phyloP scores from a whole-genome alignment of 75 land plant genomes.

The Sequoia sempervirens region DNA sequence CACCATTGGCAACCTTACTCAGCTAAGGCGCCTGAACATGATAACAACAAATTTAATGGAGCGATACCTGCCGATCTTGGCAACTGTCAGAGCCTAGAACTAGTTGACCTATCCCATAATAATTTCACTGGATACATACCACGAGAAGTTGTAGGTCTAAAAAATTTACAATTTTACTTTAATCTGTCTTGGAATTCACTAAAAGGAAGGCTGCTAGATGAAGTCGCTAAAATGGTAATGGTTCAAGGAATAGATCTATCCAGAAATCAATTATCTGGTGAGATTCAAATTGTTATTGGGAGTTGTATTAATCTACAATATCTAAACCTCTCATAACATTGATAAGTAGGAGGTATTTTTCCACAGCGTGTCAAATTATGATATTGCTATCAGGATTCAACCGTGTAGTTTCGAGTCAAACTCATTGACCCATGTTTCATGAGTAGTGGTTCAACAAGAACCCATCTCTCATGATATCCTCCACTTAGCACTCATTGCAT shows the following conservation, averaged over 20 bases:
- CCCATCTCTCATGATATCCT: too few species aligned
- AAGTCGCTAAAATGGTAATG: constrained; percentile 15
- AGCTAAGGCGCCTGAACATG: constrained; percentile 15
- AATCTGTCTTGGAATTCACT: constrained; percentile 11
- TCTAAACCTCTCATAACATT: constrained; percentile 20
- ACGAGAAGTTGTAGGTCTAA: constrained; percentile 11
- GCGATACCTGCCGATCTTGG: constrained; percentile 18
- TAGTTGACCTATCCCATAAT: constrained; percentile 39
- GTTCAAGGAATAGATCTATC: constrained; percentile 23
- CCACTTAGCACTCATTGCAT: too few species aligned
- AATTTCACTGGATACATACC: constrained; percentile 15
- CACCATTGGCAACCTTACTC: constrained; percentile 21
- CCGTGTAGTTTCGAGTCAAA: too few species aligned
- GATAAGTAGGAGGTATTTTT: too few species aligned
- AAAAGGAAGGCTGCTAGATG: constrained; percentile 12
- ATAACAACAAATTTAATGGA: constrained; percentile 32
- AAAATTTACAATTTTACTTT: constrained; percentile 14
- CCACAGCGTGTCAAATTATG: too few species aligned
- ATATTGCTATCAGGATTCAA: too few species aligned
- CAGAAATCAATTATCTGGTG: constrained; percentile 17
- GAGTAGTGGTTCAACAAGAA: too few species aligned
- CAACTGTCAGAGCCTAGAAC: background rate
- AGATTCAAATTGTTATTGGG: constrained; percentile 11
- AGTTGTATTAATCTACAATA: constrained; percentile 18
- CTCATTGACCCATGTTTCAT: too few species aligned